Evolutionary conservation across 148 eudicot genomes (phyloP), one percentile per base, ranked within the genome.

Genomic region (Fallopia convolvulus): DNA sequence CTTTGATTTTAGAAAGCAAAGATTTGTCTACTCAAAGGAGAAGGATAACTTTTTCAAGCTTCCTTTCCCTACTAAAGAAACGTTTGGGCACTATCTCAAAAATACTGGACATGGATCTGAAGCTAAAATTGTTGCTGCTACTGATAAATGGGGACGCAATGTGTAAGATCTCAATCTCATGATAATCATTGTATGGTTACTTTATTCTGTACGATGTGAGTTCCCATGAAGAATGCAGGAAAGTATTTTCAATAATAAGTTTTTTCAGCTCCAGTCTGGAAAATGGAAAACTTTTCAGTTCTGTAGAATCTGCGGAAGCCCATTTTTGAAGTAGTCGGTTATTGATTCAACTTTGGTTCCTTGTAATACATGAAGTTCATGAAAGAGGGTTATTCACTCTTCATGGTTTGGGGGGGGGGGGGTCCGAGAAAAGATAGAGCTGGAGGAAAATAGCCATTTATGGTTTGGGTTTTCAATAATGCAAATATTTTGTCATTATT

Each of bases 71-170:
- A 87, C 97, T 3, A 95, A 95, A 83, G 99, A 95, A 79, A 55
- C 87, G 66, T 84, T 95, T 87, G 92, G 94, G 73, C 90, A 91
- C 83, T 95, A 92, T 86, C 86, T 91, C 52, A 92, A 87, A 84
- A 84, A 79, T 79, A 89, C 91, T 42, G 97, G 97, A 76, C 88
- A 95, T 85, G 99, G 99, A 21, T 83, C 99, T 80, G 97, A 95
- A 80, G 89, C 94, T 78, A 92, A 92, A 87, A 85, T 89, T 40
- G 80, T 73, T 77, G 84, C 90, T 68, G 97, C 97, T 61, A 84
- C 88, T 13, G 97, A 92, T 76, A 95, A 95, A 81, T 92, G 97
- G 97, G 99, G 99, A 76, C 90, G 97, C 47, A 95, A 95, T 79
- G 90, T 80, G 97, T 95, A 85, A 52, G 95, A 85, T 79, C 81